These are phyloP conservation scores for Beauveria australis DNA, from an alignment of 2,329 filamentous ascomycete species.

Conservation along the genomic window DNA sequence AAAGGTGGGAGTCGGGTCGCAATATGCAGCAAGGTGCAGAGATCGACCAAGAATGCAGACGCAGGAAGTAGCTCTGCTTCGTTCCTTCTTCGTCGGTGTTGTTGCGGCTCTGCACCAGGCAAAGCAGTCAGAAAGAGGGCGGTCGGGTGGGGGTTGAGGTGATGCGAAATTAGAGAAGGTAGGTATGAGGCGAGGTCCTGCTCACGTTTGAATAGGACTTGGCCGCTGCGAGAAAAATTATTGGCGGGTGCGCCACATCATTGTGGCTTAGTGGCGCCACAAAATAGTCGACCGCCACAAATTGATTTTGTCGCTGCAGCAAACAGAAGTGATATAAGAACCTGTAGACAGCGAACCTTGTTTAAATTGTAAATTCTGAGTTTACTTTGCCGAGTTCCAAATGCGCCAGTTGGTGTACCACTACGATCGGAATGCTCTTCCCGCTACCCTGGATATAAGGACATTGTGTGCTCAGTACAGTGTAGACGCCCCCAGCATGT, in stretches of 20 bases:
- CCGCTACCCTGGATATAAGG: not conserved
- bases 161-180: constrained; percentile 14
- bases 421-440: not conserved
- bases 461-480: not conserved
- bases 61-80: constrained; percentile 19
- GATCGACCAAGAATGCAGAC: constrained; percentile 11
- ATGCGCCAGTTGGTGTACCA: not conserved
- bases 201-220: not conserved
- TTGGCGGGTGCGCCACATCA: not conserved
- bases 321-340: no score
- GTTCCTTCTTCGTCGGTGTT: constrained; percentile 18
- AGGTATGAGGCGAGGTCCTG: constrained; percentile 5
- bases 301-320: no score
- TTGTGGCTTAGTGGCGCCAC: constrained; percentile 15
- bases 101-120: constrained; percentile 32
- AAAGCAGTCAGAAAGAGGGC: constrained; percentile 19
- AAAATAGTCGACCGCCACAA: not conserved
- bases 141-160: constrained; percentile 13
- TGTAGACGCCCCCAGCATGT: no score
- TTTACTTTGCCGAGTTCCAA: not conserved
- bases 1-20: constrained; percentile 13
- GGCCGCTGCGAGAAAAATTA: not conserved
- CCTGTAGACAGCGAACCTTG: no score
- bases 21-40: constrained; percentile 15
- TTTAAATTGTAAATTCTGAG: no score